Percentiles rank a stretch among this genome's conserved stretches.
Conservation (phyloP, 2,329 filamentous ascomycete genomes). For the Dactylellina leptospora region DNA sequence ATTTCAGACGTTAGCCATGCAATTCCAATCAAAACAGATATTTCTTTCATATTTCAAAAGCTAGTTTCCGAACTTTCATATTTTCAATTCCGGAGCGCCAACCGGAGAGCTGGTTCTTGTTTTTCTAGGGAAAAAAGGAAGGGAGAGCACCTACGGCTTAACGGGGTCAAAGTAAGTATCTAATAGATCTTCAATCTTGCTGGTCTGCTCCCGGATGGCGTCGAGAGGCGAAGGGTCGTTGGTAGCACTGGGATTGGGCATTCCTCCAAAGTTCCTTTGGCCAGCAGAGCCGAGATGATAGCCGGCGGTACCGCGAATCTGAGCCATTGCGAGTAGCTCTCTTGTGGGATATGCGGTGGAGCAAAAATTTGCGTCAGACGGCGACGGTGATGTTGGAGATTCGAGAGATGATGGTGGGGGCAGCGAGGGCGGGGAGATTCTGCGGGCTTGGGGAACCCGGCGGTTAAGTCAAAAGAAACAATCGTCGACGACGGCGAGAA, state of each 20-base stretch:
- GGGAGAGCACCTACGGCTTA: constrained; percentile 78
- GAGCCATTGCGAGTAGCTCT: constrained; percentile 63
- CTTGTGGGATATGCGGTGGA: neutral
- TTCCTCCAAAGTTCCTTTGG: constrained; percentile 60
- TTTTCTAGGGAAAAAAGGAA: neutral
- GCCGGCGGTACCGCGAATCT: constrained; percentile 67
- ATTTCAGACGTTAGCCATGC: constrained; percentile 56
- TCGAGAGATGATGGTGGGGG: neutral
- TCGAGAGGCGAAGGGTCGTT: constrained; percentile 71
- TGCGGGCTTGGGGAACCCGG: neutral
- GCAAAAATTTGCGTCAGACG: neutral
- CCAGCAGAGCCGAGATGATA: constrained; percentile 60
- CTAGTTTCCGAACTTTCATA: too few relatives aligned
- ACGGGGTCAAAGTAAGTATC: constrained; percentile 88
- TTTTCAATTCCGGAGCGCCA: too few relatives aligned
- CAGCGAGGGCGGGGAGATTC: neutral
- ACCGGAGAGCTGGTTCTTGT: too few relatives aligned
- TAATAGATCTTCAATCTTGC: constrained; percentile 95
- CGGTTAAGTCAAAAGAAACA: neutral
- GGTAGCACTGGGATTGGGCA: constrained; percentile 58
- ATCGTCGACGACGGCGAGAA: neutral
- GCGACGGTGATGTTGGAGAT: neutral
- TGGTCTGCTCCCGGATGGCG: constrained; percentile 90
- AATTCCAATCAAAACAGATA: too few relatives aligned
- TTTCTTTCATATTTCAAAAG: neutral